Base-by-base conservation (phyloP, 139 green algal species). In the Micromonas commoda region DNA sequence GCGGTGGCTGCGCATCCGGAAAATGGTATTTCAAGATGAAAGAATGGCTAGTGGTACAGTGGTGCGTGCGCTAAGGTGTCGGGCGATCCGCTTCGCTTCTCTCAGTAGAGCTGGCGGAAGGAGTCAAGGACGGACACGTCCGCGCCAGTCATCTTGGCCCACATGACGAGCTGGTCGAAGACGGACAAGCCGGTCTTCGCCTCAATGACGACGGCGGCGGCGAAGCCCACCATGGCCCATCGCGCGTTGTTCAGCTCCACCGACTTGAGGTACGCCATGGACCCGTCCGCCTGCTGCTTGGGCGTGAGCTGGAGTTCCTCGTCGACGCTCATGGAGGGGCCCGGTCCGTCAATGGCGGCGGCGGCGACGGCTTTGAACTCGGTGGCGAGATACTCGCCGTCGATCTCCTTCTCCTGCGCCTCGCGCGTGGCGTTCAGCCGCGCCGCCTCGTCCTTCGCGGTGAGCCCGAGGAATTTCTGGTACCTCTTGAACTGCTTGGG, bases 191-290 rank as follows among this genome's bases (percentile, higher is more conserved):
- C 73, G 16, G 73, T 78, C 19, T 6, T n/a, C 29, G 51, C 53
- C 52, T 78, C 73, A 29, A 78, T 70, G 3, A 51, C 9, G 19
- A 78, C 32, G 28, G 52, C 57, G 54, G 35, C 21, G 26, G 28
- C 3, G 29, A 71, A 78, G 13, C 73, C 73, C 23, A 78, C 23
- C 73, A 78, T 78, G 19, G 73, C 73, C 24, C 28, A 34, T 3
- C 73, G 53, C 24, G 34, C 73, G 52, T 78, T 78, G 31, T 78
- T 53, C 28, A 78, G 51, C 1, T 78, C 73, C 45, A 78, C 73
- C 29, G 26, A 33, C n/a, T 45, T 34, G 52, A 29, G 21, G 24
- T 70, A 78, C 66, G 26, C 28, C 66, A 73, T 73, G 24, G 51
- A 19, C 24, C 24, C 24, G 13, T 19, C 60, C n/a, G 5, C 60